Evolutionary conservation across 2,329 filamentous ascomycete species (phyloP), one percentile per base, ranked within the genome.

Genomic region (Stachybotrys chlorohalonatus): DNA sequence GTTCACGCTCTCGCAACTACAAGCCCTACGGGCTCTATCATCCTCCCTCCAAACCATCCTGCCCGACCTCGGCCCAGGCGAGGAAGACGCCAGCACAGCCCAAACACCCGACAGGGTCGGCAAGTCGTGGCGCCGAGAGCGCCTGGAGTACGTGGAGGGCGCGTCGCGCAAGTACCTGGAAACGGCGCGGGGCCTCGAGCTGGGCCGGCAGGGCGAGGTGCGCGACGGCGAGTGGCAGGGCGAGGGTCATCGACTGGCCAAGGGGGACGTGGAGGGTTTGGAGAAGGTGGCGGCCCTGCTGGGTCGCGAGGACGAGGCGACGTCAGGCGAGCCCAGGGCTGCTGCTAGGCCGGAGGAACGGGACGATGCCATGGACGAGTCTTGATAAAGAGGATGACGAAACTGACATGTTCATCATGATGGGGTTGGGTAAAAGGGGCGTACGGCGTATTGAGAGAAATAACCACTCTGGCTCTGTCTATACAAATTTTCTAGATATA

Each of bases 1-100:
- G 15, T 96, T 96, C 68, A 85, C 89, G 1, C 78, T 95, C 17
- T 88, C 87, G 2, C 93, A 97, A 67, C 76, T 96, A 17, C 89
- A 90, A 31, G 84, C 90, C 1, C 76, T 99, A 49, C 84, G 89
- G 56, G 75, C 83, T 7, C 76, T 95, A 24, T 82, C 79, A 3
- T 67, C 70, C 5, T 75, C 75, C 7, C 75, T 96, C 51, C 76
- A 82, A 9, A 78, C 81, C 11, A 74, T 96, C 42, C 76, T 85
- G 57, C 84, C 88, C 0, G 83, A 86, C 56, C 72, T 95, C 31
- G 57, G 59, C 49, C 52, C 57, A 11, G 57, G 64, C 47, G 58
- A 62, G 58, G 59, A 66, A 52, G 55, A 62, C n/a, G 63, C 63
- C 3, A 62, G 65, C 7, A 65, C 69, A 9, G 67, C 69, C 7